Conservation (phyloP, 1,284 basidiomycete genomes). For the Coniferiporia weirii region DNA sequence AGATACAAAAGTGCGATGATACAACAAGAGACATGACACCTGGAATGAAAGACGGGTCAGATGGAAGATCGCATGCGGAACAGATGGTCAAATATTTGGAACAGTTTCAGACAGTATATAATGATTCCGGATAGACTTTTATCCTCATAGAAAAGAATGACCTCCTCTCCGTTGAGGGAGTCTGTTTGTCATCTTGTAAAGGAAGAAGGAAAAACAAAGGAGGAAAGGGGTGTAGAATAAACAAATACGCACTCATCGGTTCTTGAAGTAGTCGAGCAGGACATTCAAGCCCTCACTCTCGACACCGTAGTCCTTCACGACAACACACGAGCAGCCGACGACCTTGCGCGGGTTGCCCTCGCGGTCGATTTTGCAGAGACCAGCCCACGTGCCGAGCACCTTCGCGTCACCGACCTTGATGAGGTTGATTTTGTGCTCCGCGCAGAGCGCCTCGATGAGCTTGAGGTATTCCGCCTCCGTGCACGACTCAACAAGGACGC, state of each 20-base stretch:
- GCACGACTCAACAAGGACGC: constrained; percentile 98
- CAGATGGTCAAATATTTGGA: neutral
- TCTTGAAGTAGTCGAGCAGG: constrained; percentile 96
- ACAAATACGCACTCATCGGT: constrained; percentile 53
- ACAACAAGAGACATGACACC: neutral
- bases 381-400: constrained; percentile 96
- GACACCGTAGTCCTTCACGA: constrained; percentile 96
- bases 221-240: constrained; percentile 21
- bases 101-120: constrained; percentile 60
- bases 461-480: constrained; percentile 99
- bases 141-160: constrained; percentile 52
- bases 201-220: constrained; percentile 16
- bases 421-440: constrained; percentile 98
- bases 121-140: constrained; percentile 82
- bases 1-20: neutral
- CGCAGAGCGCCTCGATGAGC: constrained; percentile 98
- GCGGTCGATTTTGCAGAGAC: constrained; percentile 98
- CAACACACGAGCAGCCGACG: constrained; percentile 94
- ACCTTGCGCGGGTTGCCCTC: constrained; percentile 99
- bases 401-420: constrained; percentile 99
- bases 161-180: constrained; percentile 77
- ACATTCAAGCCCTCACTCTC: constrained; percentile 97
- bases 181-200: constrained; percentile 70
- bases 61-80: neutral
- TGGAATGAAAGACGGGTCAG: neutral